Percentiles rank a stretch among this genome's conserved stretches.
phyloP scores from a whole-genome alignment of 441 rosid species.

The Brassica balearica region DNA sequence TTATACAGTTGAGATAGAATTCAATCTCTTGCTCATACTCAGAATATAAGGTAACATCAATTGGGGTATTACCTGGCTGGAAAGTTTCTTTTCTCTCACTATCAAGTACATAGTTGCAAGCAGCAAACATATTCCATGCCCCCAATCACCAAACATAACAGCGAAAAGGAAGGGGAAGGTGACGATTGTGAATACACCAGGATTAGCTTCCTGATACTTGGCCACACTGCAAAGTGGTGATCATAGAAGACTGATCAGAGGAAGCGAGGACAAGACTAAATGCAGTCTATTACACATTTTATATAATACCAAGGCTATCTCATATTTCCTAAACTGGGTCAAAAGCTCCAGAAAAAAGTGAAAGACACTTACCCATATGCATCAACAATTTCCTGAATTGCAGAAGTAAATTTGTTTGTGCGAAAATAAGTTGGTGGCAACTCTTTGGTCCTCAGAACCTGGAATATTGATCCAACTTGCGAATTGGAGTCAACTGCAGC shows the following conservation, averaged over 20 bases:
- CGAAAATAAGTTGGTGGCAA: slow-evolving; percentile 70
- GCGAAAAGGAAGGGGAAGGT: slow-evolving; percentile 99
- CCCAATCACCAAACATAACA: slow-evolving; percentile 99
- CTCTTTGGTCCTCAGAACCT: slow-evolving; percentile 64
- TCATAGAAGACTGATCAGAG: slow-evolving; percentile 28
- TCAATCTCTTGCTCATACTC: slow-evolving; percentile 7
- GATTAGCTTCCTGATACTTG: slow-evolving; percentile 95
- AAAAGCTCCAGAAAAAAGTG: slow-evolving; percentile 20
- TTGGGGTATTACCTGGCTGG: slow-evolving; percentile 70
- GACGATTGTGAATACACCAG: slow-evolving; percentile 80
- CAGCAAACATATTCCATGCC: slow-evolving; percentile 93
- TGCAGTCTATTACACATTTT: background rate
- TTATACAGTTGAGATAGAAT: slow-evolving; percentile 20
- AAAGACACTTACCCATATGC: slow-evolving; percentile 67
- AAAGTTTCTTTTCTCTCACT: slow-evolving; percentile 80
- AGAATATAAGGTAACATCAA: background rate
- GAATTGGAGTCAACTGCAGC: slow-evolving; percentile 69
- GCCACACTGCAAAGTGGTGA: slow-evolving; percentile 76
- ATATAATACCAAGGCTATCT: slow-evolving; percentile 14
- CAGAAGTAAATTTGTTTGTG: slow-evolving; percentile 71
- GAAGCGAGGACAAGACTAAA: slow-evolving; percentile 20
- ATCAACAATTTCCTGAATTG: slow-evolving; percentile 79
- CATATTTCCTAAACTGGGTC: slow-evolving; percentile 13
- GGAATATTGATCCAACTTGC: slow-evolving; percentile 68
- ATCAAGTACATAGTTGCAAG: slow-evolving; percentile 71